Evolutionary conservation across 2,329 filamentous ascomycete genomes (phyloP).

Genomic region (Boeremia lycopersici): DNA sequence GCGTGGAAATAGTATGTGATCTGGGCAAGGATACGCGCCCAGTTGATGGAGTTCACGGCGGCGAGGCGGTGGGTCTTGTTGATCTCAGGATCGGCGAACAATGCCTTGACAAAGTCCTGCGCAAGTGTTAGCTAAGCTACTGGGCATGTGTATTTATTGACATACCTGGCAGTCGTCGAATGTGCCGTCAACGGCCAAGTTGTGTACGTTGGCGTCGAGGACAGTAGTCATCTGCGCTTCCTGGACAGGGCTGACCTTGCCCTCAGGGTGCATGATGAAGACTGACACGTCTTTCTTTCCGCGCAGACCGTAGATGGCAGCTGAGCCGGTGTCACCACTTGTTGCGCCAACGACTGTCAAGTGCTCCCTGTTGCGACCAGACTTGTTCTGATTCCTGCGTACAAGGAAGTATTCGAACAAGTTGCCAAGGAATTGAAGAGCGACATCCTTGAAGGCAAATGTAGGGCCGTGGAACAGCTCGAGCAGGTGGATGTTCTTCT

Average conservation of each 20-base stretch:
- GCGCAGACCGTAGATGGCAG: constrained; percentile 91
- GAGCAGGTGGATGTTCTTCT: constrained; percentile 78
- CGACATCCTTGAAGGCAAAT: constrained; percentile 91
- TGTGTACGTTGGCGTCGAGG: constrained; percentile 88
- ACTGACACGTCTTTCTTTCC: constrained; percentile 97
- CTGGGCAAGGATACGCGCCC: constrained; percentile 91
- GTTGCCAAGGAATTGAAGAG: constrained; percentile 94
- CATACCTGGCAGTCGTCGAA: constrained; percentile 92
- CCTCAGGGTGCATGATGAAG: constrained; percentile 92
- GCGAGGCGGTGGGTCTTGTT: constrained; percentile 84
- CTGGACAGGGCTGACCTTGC: constrained; percentile 88
- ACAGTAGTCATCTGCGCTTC: constrained; percentile 98
- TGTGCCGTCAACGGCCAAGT: constrained; percentile 84
- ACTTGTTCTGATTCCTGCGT: constrained; percentile 73
- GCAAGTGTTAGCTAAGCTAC: constrained; percentile 26
- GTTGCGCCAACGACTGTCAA: constrained; percentile 51
- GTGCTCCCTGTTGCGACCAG: constrained; percentile 64
- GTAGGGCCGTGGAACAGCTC: constrained; percentile 97
- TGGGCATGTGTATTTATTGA: neutral
- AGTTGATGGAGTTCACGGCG: constrained; percentile 97
- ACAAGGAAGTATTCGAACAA: constrained; percentile 88
- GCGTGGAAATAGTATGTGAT: constrained; percentile 97
- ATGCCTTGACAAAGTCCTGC: constrained; percentile 87
- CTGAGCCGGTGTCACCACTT: constrained; percentile 74
- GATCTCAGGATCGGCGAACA: constrained; percentile 84